phyloP scores from a whole-genome alignment of 345 rosid genomes.

The Zanthoxylum bungeanum region DNA sequence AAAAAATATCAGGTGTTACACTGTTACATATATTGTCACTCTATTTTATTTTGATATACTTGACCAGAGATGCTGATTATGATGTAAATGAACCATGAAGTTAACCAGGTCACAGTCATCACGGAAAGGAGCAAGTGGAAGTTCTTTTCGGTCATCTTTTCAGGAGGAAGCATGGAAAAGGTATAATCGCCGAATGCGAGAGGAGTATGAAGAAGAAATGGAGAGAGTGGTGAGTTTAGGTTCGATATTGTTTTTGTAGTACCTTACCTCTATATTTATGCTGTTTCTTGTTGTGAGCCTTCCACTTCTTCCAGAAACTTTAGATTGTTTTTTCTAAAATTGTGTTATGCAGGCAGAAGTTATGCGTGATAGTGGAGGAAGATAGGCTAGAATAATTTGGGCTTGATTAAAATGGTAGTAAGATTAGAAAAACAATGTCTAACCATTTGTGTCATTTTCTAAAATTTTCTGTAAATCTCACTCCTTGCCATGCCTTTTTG shows the following conservation, averaged over 20 bases:
- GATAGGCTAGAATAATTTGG: neutral
- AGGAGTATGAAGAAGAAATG: slow-evolving; percentile 92
- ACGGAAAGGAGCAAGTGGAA: slow-evolving; percentile 38
- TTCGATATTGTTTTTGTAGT: neutral
- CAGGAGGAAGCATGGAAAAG: slow-evolving; percentile 92
- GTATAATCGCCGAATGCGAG: slow-evolving; percentile 84
- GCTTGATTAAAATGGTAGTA: neutral
- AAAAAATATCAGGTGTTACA: neutral
- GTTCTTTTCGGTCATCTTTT: slow-evolving; percentile 67
- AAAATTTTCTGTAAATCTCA: neutral
- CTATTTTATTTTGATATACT: too few species aligned
- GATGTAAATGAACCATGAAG: slow-evolving; percentile 35
- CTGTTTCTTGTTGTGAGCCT: neutral
- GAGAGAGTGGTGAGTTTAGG: slow-evolving; percentile 86
- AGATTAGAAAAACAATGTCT: neutral
- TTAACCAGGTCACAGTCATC: slow-evolving; percentile 63
- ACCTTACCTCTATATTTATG: neutral
- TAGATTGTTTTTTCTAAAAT: neutral
- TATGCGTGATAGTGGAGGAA: neutral
- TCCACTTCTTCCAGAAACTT: neutral
- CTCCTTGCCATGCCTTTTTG: neutral
- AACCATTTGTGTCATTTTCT: neutral
- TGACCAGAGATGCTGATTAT: slow-evolving; percentile 28
- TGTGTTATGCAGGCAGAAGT: neutral
- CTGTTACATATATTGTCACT: neutral